These are phyloP conservation scores for Cardamine occulta DNA, from an alignment of 345 rosid genomes.

Conservation along the genomic window DNA sequence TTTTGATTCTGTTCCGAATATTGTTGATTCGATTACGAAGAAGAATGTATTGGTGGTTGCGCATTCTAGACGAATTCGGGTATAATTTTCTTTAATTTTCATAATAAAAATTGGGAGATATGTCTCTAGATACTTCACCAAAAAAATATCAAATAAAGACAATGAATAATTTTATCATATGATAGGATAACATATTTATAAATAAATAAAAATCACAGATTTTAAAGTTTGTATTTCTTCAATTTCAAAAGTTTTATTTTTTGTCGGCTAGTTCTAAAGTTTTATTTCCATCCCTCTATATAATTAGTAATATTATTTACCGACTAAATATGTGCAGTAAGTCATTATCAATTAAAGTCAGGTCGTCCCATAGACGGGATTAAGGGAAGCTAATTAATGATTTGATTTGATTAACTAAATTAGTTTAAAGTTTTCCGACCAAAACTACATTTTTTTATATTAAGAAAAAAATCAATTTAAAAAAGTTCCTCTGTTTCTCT, in stretches of 20 bases:
- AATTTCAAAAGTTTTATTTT: background rate
- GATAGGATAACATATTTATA: background rate
- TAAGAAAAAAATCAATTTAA: background rate
- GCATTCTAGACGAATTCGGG: too few relatives aligned
- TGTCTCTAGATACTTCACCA: too few relatives aligned
- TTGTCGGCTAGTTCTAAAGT: background rate
- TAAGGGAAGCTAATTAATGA: background rate
- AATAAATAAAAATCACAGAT: background rate
- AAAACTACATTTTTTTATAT: constrained; percentile 17
- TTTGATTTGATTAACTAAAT: constrained; percentile 3
- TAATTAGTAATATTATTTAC: constrained; percentile 9
- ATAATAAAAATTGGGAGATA: too few relatives aligned
- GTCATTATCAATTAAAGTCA: constrained; percentile 18
- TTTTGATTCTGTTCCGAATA: too few relatives aligned
- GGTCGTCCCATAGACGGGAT: background rate
- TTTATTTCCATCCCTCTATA: background rate
- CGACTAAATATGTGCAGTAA: constrained; percentile 44
- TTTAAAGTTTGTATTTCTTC: background rate
- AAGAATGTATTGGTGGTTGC: too few relatives aligned
- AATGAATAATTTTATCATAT: too few relatives aligned
- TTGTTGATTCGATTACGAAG: too few relatives aligned
- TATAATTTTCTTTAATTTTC: too few relatives aligned
- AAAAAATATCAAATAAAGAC: too few relatives aligned
- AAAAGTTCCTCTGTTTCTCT: background rate
- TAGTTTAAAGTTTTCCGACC: constrained; percentile 1